Percentiles rank a stretch among this genome's conserved stretches.
These are phyloP conservation scores for Lepidium didymum DNA, from an alignment of 345 rosid species.

Conservation along the genomic window DNA sequence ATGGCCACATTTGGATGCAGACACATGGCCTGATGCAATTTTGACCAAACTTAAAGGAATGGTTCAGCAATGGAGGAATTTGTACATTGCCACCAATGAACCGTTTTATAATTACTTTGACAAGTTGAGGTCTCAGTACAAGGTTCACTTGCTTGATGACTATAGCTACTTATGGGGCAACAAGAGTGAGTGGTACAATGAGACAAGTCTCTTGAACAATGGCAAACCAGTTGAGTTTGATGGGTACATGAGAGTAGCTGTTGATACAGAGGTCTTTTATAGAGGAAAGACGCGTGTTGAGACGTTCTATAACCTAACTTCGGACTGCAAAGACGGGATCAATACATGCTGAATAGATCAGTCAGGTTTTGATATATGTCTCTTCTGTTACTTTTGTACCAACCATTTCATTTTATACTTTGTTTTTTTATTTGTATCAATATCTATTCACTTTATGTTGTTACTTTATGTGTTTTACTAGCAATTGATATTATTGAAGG, in stretches of 20 bases:
- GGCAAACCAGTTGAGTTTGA: slow-evolving; percentile 77
- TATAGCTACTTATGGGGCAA: slow-evolving; percentile 72
- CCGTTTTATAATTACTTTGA: slow-evolving; percentile 84
- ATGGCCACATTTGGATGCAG: slow-evolving; percentile 84
- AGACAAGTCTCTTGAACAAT: slow-evolving; percentile 54
- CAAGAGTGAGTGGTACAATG: slow-evolving; percentile 86
- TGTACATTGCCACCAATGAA: slow-evolving; percentile 79
- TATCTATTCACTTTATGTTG: neutral
- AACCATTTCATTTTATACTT: slow-evolving; percentile 3
- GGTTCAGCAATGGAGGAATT: slow-evolving; percentile 69
- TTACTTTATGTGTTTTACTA: neutral
- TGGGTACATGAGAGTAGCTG: slow-evolving; percentile 94
- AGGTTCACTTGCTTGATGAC: slow-evolving; percentile 82
- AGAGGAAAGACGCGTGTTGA: slow-evolving; percentile 73
- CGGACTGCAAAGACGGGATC: slow-evolving; percentile 87
- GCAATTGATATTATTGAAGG: neutral
- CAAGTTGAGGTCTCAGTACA: slow-evolving; percentile 79
- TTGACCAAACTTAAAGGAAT: slow-evolving; percentile 48
- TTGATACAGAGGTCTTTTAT: slow-evolving; percentile 83
- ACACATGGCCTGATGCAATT: slow-evolving; percentile 76
- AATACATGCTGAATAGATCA: slow-evolving; percentile 61
- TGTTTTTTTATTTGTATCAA: neutral
- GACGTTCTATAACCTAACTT: slow-evolving; percentile 80
- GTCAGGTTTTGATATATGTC: neutral
- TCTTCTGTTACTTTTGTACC: neutral